Evolutionary conservation across 1,284 basidiomycete species (phyloP), one percentile per base, ranked within the genome.

Genomic region (Cutaneotrichosporon cutaneum): DNA sequence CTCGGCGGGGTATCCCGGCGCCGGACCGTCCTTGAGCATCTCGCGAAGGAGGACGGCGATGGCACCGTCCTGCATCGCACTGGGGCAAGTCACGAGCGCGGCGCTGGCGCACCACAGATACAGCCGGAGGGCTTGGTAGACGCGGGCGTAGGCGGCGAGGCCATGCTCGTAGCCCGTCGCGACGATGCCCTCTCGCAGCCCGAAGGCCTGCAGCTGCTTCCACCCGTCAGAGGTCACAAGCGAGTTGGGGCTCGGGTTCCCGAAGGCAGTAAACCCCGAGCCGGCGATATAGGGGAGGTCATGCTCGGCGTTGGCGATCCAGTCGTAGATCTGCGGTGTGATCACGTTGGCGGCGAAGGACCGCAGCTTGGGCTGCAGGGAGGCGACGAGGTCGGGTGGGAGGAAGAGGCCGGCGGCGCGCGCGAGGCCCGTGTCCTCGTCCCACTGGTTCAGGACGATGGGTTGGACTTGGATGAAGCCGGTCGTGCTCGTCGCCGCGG

Each of bases 11-110:
- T 47, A 50, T 16, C 33, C 51, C 7, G 52, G 32, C 18, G 45
- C 33, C 5, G 44, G n/a, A 10, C 30, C 45, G n/a, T 50, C 18
- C n/a, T 45, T 33, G 18, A 35, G 16, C 8, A 62, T 60, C 6
- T 62, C 58, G 16, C 42, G 48, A 2, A 30, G 42, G 35, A 65
- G 60, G 0, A 62, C 57, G 4, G 51, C 24, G 32, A 60, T 53
- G 1, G 63, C 63, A n/a, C 63, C 63, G 33, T 65, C 63, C 58
- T 65, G 63, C 63, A 65, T 65, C 6, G 54, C 58, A 10, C 32
- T 48, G 3, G 63, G 63, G 22, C 63, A 65, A 1, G 56, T 58
- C 2, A 54, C 58, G 8, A 56, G 52, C 13, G 60, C 54, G 8
- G 58, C 39, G 7, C 26, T 30, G 6, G 50, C 48, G 51, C 30